phyloP scores from a whole-genome alignment of 306 rosid genomes.

The Rubus parviflorus region DNA sequence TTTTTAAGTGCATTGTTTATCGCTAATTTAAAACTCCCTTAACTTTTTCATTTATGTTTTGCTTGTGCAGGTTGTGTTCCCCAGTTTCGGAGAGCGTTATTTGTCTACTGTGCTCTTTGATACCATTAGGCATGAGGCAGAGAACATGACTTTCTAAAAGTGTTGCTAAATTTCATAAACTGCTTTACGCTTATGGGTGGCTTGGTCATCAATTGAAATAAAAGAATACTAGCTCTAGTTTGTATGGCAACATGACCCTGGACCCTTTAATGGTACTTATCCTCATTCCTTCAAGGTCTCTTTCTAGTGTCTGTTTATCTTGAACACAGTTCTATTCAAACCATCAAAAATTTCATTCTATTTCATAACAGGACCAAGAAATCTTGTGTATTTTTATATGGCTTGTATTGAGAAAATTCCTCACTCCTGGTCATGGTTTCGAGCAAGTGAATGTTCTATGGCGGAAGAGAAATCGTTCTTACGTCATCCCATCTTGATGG shows the following conservation, averaged over 20 bases:
- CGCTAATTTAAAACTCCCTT: neutral
- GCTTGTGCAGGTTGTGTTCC: constrained; percentile 53
- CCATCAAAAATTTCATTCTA: neutral
- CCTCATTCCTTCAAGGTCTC: neutral
- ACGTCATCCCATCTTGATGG: too few relatives aligned
- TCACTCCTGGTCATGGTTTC: too few relatives aligned
- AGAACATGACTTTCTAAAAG: constrained; percentile 41
- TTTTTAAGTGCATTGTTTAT: neutral
- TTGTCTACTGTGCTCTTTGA: constrained; percentile 58
- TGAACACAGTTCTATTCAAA: neutral
- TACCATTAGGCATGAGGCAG: constrained; percentile 53
- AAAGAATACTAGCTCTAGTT: too few relatives aligned
- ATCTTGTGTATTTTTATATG: neutral
- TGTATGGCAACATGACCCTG: neutral
- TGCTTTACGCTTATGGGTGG: neutral
- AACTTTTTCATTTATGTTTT: neutral
- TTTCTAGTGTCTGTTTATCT: neutral
- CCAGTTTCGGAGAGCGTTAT: constrained; percentile 74
- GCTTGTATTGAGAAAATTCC: too few relatives aligned
- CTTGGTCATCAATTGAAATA: neutral
- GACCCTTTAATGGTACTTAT: neutral
- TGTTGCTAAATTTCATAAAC: too few relatives aligned
- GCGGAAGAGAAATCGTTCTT: too few relatives aligned
- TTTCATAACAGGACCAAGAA: too few relatives aligned
- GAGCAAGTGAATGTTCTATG: too few relatives aligned